These are phyloP conservation scores for Neonectria faginata DNA, from an alignment of 2,329 filamentous ascomycete species.

Conservation along the genomic window DNA sequence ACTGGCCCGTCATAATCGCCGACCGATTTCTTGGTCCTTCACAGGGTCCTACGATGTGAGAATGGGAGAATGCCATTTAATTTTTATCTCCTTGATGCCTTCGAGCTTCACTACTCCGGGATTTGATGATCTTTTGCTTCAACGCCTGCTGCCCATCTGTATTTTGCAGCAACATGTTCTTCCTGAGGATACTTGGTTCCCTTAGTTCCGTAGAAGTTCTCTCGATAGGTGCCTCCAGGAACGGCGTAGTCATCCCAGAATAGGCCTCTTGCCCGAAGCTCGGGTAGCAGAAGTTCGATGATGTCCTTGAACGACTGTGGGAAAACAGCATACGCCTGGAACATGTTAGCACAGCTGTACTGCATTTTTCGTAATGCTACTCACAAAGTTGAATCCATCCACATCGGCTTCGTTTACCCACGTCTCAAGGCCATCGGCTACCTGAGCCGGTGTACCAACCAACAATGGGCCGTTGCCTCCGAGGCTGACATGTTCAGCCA, in stretches of 20 bases:
- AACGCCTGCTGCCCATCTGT: slow-evolving; percentile 53
- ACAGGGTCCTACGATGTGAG: too few species aligned
- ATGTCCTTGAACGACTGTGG: slow-evolving; percentile 77
- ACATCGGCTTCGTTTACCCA: slow-evolving; percentile 78
- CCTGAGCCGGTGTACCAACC: slow-evolving; percentile 72
- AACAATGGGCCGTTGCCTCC: slow-evolving; percentile 74
- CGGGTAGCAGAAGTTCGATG: slow-evolving; percentile 72
- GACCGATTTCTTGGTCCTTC: too few species aligned
- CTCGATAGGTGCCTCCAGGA: slow-evolving; percentile 68
- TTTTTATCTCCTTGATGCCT: too few species aligned
- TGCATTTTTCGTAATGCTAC: slow-evolving; percentile 36
- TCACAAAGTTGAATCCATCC: slow-evolving; percentile 80
- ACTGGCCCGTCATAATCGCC: too few species aligned
- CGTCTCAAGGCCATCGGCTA: slow-evolving; percentile 74
- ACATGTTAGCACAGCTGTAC: background rate
- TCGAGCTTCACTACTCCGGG: slow-evolving; percentile 22
- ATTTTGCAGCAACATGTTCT: slow-evolving; percentile 64
- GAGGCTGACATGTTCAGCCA: slow-evolving; percentile 75
- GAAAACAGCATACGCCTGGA: slow-evolving; percentile 71
- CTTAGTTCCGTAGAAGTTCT: slow-evolving; percentile 67
- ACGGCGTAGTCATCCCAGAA: slow-evolving; percentile 68
- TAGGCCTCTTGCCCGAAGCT: slow-evolving; percentile 68
- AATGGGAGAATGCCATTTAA: too few species aligned
- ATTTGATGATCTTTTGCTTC: slow-evolving; percentile 39
- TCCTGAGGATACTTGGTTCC: slow-evolving; percentile 63